Base-by-base conservation (phyloP, 768 basidiomycete species). In the Mycena crocata region DNA sequence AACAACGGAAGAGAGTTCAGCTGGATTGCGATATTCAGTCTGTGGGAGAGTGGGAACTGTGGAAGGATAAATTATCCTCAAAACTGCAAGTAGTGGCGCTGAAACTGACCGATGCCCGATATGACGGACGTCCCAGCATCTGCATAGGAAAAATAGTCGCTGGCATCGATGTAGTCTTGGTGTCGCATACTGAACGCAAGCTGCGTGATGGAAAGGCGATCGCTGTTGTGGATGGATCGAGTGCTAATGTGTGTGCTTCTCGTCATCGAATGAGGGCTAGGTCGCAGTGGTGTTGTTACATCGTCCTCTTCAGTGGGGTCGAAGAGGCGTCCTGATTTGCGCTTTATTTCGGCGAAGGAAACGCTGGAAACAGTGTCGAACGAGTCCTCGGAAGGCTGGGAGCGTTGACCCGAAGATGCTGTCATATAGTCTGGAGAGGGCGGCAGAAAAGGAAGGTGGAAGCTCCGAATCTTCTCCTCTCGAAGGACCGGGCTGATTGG, bases 351-450 rank as follows among this genome's bases (percentile, higher is more conserved):
- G 1, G 64, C 64, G 37, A 70, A 70, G 5, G 64, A 66, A 2
- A 70, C 64, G 51, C 61, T 70, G 2, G 68, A 70, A 14, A 66
- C 31, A 3, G 68, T 70, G 55, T 70, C 68, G 57, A 66, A 70
- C 0, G 68, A 62, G 5, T 58, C 30, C 14, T 55, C 35, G 4
- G 65, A 66, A 2, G 1, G 1, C 5, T 31, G 59, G 5, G 59
- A 51, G 30, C 50, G 51, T 39, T 54, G 34, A 1, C 65, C 58
- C 5, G 65, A 56, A 17, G 34, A 19, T 23, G 66, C 48, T 12
- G 66, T 67, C 14, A 45, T 45, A 42, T 62, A 57, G 17, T 52
- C 60, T 15, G 63, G 55, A 6, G 61, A 62, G 26, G 64, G 55
- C 4, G 64, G 54, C 13, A 30, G 26, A 32, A 66, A 69, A 3